These are phyloP conservation scores for Brettanomyces custersianus DNA, from an alignment of 805 yeast species.

Conservation along the genomic window DNA sequence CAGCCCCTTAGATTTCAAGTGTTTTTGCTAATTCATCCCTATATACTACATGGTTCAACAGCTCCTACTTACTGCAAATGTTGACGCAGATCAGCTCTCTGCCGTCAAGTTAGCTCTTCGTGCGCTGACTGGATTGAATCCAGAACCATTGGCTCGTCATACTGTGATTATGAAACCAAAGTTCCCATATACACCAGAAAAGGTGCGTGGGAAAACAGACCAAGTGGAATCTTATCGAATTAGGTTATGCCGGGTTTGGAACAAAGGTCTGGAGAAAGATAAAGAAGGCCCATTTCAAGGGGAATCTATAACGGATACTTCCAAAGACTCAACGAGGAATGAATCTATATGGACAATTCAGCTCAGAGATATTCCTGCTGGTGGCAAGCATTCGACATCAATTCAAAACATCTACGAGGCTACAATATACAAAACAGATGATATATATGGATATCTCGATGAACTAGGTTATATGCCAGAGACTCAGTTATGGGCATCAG, in stretches of 20 bases:
- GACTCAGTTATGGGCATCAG: constrained; percentile 52
- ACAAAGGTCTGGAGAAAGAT: constrained; percentile 4
- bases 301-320: constrained; percentile 10
- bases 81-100: constrained; percentile 32
- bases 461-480: constrained; percentile 66
- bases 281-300: too few relatives aligned
- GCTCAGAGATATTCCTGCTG: constrained; percentile 66
- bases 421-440: constrained; percentile 40
- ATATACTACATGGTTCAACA: constrained; percentile 44
- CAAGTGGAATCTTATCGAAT: constrained; percentile 49
- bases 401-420: constrained; percentile 64
- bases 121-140: constrained; percentile 43
- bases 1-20: too few relatives aligned
- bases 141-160: constrained; percentile 38
- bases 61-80: constrained; percentile 36
- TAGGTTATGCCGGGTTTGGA: constrained; percentile 42
- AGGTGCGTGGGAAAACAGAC: constrained; percentile 45
- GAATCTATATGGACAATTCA: constrained; percentile 51
- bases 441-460: constrained; percentile 36
- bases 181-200: constrained; percentile 43
- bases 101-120: constrained; percentile 39
- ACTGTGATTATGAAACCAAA: constrained; percentile 41
- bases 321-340: constrained; percentile 9
- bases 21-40: not conserved
- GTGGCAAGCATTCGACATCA: constrained; percentile 55